These are phyloP conservation scores for Elongisporangium senticosum DNA, from an alignment of 352 stramenopile genomes.

Conservation along the genomic window DNA sequence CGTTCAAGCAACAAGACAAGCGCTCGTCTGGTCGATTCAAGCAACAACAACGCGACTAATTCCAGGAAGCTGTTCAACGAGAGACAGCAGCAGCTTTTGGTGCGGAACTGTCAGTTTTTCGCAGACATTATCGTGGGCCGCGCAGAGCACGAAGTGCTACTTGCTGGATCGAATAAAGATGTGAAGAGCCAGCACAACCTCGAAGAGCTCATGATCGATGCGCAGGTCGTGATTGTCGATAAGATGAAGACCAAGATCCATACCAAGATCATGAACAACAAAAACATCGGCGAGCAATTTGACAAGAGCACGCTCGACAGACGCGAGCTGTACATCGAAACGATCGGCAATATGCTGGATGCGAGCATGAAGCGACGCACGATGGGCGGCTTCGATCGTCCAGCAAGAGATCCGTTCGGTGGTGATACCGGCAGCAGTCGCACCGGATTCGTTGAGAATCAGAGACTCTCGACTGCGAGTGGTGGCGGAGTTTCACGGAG, in stretches of 20 bases:
- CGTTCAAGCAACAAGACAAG: slow-evolving; percentile 46
- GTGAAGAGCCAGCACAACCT: slow-evolving; percentile 33
- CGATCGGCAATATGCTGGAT: slow-evolving; percentile 68
- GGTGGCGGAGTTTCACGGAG: slow-evolving; percentile 7
- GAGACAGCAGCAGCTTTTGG: slow-evolving; percentile 68
- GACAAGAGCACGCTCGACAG: slow-evolving; percentile 74
- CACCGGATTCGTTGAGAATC: slow-evolving; percentile 42
- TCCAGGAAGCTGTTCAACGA: slow-evolving; percentile 74
- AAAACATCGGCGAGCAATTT: slow-evolving; percentile 86
- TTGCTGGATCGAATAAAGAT: slow-evolving; percentile 64
- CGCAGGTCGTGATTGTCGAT: slow-evolving; percentile 53
- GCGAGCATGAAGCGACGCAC: slow-evolving; percentile 75
- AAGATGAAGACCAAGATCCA: slow-evolving; percentile 72
- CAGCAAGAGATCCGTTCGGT: slow-evolving; percentile 6
- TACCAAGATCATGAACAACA: slow-evolving; percentile 88
- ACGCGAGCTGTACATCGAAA: slow-evolving; percentile 77
- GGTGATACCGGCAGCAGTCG: slow-evolving; percentile 1
- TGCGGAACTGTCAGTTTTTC: slow-evolving; percentile 79
- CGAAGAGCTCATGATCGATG: slow-evolving; percentile 63
- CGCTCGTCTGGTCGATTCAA: slow-evolving; percentile 29
- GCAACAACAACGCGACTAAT: slow-evolving; percentile 21
- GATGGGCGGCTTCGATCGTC: slow-evolving; percentile 17
- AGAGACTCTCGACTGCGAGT: slow-evolving; percentile 20
- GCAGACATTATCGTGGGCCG: slow-evolving; percentile 69
- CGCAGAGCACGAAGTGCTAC: slow-evolving; percentile 72